These are phyloP conservation scores for Bipolaris sorokiniana DNA, from an alignment of 2,329 filamentous ascomycete genomes.

Conservation along the genomic window DNA sequence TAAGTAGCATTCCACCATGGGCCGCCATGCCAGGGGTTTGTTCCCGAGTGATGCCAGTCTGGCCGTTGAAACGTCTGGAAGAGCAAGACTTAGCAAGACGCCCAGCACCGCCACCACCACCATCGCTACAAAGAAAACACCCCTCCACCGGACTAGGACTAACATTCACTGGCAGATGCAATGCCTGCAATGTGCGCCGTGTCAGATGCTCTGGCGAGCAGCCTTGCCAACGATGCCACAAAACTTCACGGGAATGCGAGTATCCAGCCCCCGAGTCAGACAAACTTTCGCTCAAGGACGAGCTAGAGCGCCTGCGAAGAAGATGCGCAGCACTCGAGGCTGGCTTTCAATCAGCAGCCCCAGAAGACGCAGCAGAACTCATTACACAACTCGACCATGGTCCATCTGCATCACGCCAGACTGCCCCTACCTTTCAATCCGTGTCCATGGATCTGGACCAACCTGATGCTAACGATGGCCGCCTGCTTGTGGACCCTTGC, in stretches of 20 bases:
- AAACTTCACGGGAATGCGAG: constrained; percentile 28
- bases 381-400: constrained; percentile 20
- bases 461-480: constrained; percentile 18
- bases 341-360: constrained; percentile 21
- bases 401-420: constrained; percentile 11
- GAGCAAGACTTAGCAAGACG: constrained; percentile 1
- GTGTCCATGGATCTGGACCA: constrained; percentile 12
- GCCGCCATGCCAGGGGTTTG: not conserved
- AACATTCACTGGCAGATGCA: constrained; percentile 28
- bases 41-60: not conserved
- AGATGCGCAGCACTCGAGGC: constrained; percentile 31
- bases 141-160: constrained; percentile 1
- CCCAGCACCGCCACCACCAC: no score
- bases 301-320: constrained; percentile 30
- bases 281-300: constrained; percentile 26
- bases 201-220: constrained; percentile 35
- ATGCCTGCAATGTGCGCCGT: constrained; percentile 36
- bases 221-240: constrained; percentile 33
- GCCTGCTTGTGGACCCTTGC: constrained; percentile 28
- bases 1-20: constrained; percentile 16
- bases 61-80: not conserved
- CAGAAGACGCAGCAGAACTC: constrained; percentile 23
- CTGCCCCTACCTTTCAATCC: constrained; percentile 16
- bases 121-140: not conserved
- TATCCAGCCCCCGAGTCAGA: constrained; percentile 31